Evolutionary conservation across 768 basidiomycete genomes (phyloP).

Genomic region (Tulasnella sp.): DNA sequence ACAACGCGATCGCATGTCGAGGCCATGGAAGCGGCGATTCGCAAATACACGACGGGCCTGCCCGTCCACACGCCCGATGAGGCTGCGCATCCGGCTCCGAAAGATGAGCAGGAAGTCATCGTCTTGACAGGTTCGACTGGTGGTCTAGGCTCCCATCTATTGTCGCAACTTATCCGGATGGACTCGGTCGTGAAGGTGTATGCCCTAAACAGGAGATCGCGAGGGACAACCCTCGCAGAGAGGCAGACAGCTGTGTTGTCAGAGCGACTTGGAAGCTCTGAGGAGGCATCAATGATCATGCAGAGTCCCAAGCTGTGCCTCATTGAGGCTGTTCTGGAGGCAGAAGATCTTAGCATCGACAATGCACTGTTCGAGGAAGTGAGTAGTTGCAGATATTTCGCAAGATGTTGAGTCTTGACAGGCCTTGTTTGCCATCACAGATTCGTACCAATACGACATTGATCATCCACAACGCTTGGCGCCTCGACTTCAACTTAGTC

Average conservation of each 20-base stretch:
- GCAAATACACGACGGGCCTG: neutral
- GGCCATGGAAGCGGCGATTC: too few relatives aligned
- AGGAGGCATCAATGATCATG: conserved; percentile 6
- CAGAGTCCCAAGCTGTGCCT: conserved; percentile 13
- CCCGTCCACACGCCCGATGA: neutral
- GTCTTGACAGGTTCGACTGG: conserved; percentile 14
- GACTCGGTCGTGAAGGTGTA: neutral
- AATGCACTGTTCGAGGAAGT: conserved; percentile 3
- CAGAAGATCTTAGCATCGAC: neutral
- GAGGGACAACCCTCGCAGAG: neutral
- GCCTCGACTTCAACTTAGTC: conserved; percentile 18
- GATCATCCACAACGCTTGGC: conserved; percentile 18
- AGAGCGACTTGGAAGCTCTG: neutral
- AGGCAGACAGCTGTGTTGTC: neutral
- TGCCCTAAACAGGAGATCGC: conserved; percentile 6
- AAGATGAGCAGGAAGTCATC: conserved; percentile 2
- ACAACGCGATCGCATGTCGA: too few relatives aligned
- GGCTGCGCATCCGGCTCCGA: neutral
- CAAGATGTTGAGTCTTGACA: conserved; percentile 19
- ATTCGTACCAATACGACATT: conserved; percentile 1
- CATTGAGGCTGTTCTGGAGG: conserved; percentile 13
- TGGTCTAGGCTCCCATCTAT: conserved; percentile 11
- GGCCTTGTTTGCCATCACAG: too few relatives aligned
- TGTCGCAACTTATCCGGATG: conserved; percentile 6
- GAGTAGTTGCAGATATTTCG: neutral